Conservation (phyloP, 129 eudicot genomes). For the Flaveria sonorensis region DNA sequence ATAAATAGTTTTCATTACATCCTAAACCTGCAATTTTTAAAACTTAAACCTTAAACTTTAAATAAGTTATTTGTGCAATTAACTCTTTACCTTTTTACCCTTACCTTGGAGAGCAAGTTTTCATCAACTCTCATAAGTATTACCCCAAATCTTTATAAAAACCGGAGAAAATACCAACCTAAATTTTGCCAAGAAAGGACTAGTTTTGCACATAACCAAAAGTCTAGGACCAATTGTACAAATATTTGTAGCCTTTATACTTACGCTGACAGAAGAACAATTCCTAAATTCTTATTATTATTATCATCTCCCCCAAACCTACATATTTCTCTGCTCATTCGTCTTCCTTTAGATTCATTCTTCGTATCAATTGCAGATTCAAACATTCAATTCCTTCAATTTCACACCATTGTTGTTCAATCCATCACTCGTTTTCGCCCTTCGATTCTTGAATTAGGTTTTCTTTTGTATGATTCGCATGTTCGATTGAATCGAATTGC, state of each 20-base stretch:
- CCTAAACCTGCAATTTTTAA: too few species aligned
- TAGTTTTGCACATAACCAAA: neutral
- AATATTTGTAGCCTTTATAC: constrained; percentile 4
- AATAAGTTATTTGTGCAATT: too few species aligned
- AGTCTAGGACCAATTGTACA: neutral
- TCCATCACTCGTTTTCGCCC: neutral
- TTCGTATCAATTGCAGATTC: constrained; percentile 2
- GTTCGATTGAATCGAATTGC: constrained; percentile 18
- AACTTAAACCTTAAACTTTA: too few species aligned
- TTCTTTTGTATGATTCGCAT: constrained; percentile 10
- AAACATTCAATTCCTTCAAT: neutral
- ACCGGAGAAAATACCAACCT: too few species aligned
- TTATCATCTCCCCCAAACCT: constrained; percentile 2
- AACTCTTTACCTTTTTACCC: neutral
- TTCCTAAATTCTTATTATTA: constrained; percentile 8
- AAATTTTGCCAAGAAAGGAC: neutral
- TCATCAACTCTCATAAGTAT: neutral
- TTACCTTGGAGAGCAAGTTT: constrained; percentile 7
- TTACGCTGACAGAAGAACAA: constrained; percentile 26
- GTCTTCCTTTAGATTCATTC: constrained; percentile 16
- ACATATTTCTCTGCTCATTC: neutral
- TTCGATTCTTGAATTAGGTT: constrained; percentile 37
- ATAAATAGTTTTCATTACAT: too few species aligned
- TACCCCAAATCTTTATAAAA: too few species aligned
- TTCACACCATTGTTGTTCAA: neutral